phyloP scores from a whole-genome alignment of 192 early-diverging fungal genomes.

The Neocallimastix lanati region DNA sequence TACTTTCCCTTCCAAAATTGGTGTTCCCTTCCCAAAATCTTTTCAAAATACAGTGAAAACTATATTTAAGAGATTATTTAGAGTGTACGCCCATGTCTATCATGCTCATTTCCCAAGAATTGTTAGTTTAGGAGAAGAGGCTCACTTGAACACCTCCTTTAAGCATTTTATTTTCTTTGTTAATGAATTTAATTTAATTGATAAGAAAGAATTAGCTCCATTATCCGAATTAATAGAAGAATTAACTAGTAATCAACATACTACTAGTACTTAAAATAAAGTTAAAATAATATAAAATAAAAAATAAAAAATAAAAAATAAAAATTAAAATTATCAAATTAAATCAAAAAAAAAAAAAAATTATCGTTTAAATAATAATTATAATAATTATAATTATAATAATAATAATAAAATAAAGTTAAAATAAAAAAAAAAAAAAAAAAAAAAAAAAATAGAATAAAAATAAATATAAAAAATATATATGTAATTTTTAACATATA shows the following conservation, averaged over 20 bases:
- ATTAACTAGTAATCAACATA: not conserved
- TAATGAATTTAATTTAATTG: conserved; percentile 65
- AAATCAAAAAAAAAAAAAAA: too few species aligned
- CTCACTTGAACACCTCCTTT: conserved; percentile 81
- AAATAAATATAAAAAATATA: too few species aligned
- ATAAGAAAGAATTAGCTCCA: conserved; percentile 30
- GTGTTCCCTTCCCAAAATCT: conserved; percentile 48
- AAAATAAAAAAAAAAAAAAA: too few species aligned
- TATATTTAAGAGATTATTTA: conserved; percentile 73
- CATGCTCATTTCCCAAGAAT: conserved; percentile 62
- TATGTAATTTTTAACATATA: too few species aligned
- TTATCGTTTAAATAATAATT: too few species aligned
- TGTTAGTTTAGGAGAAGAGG: conserved; percentile 56
- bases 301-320: too few species aligned
- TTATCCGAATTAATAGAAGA: conserved; percentile 24
- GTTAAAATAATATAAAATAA: too few species aligned
- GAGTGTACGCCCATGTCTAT: conserved; percentile 90
- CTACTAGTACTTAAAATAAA: too few species aligned
- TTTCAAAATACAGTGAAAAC: conserved; percentile 48
- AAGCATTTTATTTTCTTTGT: conserved; percentile 88
- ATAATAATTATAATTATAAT: too few species aligned
- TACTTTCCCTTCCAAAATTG: conserved; percentile 72
- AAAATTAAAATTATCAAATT: too few species aligned
- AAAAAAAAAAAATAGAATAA: too few species aligned
- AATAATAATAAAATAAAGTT: too few species aligned